A percentile compares a stretch with the other conserved stretches of the same genome.
phyloP scores from a whole-genome alignment of 257 asterid genomes.

The Lycium barbarum region DNA sequence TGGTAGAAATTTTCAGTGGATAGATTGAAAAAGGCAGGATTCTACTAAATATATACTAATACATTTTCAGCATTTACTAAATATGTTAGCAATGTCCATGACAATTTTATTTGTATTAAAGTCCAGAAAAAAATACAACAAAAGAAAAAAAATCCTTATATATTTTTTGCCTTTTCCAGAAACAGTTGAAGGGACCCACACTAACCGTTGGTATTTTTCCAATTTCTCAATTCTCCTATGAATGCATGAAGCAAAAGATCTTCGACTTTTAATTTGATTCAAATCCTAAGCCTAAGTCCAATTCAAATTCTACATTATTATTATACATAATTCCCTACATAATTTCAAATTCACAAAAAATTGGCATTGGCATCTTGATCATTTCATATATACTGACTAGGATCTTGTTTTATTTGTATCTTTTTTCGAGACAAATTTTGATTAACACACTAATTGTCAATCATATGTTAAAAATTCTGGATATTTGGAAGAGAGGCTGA shows the following conservation, averaged over 20 bases:
- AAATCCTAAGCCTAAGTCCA: no score
- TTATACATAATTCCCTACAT: not conserved
- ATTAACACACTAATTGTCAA: not conserved
- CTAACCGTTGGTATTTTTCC: constrained; percentile 35
- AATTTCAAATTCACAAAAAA: not conserved
- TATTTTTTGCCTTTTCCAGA: not conserved
- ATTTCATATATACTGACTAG: not conserved
- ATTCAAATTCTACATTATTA: not conserved
- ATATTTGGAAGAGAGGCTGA: constrained; percentile 28
- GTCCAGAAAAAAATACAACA: not conserved
- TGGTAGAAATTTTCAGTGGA: not conserved
- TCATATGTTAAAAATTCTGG: not conserved
- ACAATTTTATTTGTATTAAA: not conserved
- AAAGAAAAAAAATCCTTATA: not conserved
- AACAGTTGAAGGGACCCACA: constrained; percentile 42
- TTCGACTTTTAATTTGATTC: no score
- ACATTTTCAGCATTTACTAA: not conserved
- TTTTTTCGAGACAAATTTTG: not conserved
- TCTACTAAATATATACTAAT: not conserved
- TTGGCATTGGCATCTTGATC: not conserved
- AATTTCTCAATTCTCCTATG: not conserved
- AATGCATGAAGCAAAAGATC: not conserved
- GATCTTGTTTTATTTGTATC: not conserved
- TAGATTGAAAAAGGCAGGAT: not conserved
- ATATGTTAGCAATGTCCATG: not conserved